Evolutionary conservation across 2,329 filamentous ascomycete genomes (phyloP).

Genomic region (Mycocentrospora acerina): DNA sequence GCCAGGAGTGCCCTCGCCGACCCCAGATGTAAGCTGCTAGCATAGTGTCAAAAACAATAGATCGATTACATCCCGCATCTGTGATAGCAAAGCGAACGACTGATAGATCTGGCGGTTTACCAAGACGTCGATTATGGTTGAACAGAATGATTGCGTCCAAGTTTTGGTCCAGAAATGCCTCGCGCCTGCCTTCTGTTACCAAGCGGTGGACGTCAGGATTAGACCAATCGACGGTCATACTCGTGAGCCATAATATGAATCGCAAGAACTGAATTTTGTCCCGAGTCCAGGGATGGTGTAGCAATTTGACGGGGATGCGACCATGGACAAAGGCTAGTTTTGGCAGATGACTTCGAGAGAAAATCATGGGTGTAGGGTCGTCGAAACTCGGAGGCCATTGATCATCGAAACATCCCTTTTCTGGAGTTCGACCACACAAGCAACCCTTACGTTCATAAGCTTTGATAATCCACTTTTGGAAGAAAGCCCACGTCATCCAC

Average conservation of each 20-base stretch:
- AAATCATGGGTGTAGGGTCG: slow-evolving; percentile 30
- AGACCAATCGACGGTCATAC: slow-evolving; percentile 36
- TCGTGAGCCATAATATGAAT: slow-evolving; percentile 33
- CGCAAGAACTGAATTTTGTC: slow-evolving; percentile 33
- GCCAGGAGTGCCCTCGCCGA: slow-evolving; percentile 9
- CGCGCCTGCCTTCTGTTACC: slow-evolving; percentile 18
- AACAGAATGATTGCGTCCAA: slow-evolving; percentile 38
- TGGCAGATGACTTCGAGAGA: slow-evolving; percentile 30
- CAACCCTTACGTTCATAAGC: slow-evolving; percentile 25
- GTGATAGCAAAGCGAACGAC: slow-evolving; percentile 29
- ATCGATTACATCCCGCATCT: slow-evolving; percentile 32
- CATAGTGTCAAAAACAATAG: slow-evolving; percentile 36
- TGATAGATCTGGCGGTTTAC: slow-evolving; percentile 22
- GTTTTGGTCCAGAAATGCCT: slow-evolving; percentile 29
- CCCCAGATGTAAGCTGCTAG: slow-evolving; percentile 20
- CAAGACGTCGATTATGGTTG: slow-evolving; percentile 36
- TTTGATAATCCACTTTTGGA: slow-evolving; percentile 24
- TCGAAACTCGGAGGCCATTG: slow-evolving; percentile 36
- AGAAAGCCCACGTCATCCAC: slow-evolving; percentile 40
- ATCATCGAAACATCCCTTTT: slow-evolving; percentile 28
- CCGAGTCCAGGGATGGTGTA: slow-evolving; percentile 27
- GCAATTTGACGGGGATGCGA: slow-evolving; percentile 32
- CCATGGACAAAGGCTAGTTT: slow-evolving; percentile 28
- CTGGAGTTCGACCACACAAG: slow-evolving; percentile 24
- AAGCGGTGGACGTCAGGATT: slow-evolving; percentile 11